Percentiles rank a stretch among this genome's conserved stretches.
These are phyloP conservation scores for Glomus cerebriforme DNA, from an alignment of 192 early-diverging fungal species.

Conservation along the genomic window DNA sequence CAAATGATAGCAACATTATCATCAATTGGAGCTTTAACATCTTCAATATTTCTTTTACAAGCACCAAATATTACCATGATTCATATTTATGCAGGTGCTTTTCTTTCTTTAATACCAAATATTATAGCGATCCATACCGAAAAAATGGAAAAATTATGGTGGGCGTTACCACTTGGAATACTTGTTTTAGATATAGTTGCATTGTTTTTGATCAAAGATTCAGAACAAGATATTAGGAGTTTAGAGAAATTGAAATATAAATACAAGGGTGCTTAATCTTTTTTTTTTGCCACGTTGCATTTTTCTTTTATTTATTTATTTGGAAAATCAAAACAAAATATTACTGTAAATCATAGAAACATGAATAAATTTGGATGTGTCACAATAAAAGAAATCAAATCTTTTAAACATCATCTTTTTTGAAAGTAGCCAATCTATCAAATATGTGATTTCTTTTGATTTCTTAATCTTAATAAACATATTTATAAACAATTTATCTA, in stretches of 20 bases:
- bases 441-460: too few species aligned
- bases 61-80: slow-evolving; percentile 6
- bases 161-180: slow-evolving; percentile 25
- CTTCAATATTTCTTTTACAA: slow-evolving; percentile 23
- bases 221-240: slow-evolving; percentile 7
- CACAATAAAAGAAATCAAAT: too few species aligned
- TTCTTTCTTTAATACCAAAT: slow-evolving; percentile 7
- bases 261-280: slow-evolving; percentile 23
- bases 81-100: slow-evolving; percentile 2
- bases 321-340: too few species aligned
- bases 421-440: too few species aligned
- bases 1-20: slow-evolving; percentile 21
- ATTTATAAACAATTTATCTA: too few species aligned
- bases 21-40: slow-evolving; percentile 1
- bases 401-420: too few species aligned
- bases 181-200: slow-evolving; percentile 6
- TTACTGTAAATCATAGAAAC: too few species aligned
- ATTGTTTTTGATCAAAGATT: slow-evolving; percentile 19
- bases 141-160: slow-evolving; percentile 26
- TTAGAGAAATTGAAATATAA: slow-evolving; percentile 33
- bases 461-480: too few species aligned
- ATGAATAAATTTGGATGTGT: too few species aligned
- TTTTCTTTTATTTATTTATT: too few species aligned
- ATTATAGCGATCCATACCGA: neutral
- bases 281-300: neutral